Base-by-base conservation (phyloP, 306 rosid genomes). In the Lithocarpus polystachyus region DNA sequence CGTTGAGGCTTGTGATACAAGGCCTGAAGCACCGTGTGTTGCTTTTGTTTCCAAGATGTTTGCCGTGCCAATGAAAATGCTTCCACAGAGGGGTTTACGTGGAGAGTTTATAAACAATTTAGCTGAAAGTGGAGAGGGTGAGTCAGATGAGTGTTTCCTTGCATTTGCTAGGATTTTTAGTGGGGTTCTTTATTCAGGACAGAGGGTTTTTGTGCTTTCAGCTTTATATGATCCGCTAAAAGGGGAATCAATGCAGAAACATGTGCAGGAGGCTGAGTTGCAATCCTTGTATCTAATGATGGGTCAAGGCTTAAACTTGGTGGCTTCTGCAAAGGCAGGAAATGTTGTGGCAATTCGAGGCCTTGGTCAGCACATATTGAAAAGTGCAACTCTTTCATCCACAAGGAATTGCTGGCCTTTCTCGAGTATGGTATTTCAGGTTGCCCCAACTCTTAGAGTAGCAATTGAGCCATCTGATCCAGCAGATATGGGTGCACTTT, bases 81-180 rank as follows among this genome's bases (percentile, higher is more conserved):
- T 94, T 77, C 91, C 92, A 9, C 84, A 83, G 45, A 76, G 81
- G 70, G 90, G 79, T 12, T 35, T 51, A 37, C 43, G 79, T 24
- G 90, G 87, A 54, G 89, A 81, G 72, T 53, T 70, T 72, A 43
- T 80, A n/a, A 77, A 86, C 54, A 68, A 82, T 82, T 74, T 40
- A 18, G 72, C 79, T 23, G 86, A 87, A 76, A 74, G 78, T 0
- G 91, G 88, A 48, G 93, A 90, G 51, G 89, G 89, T 56, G 94
- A 89, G 18, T 88, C 89, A 15, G 96, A 85, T 15, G 98, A 94
- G 86, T 94, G 98, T 75, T 94, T 94, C 72, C 80, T 94, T 79
- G 98, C 98, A 6, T 92, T 94, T 86, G 94, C 97, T 56, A 88
- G 98, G 83, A 81, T 94, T 35, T 94, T 92, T 85, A 92, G 98